Conservation (phyloP, 2,329 filamentous ascomycete species). For the Aureobasidium sp. region DNA sequence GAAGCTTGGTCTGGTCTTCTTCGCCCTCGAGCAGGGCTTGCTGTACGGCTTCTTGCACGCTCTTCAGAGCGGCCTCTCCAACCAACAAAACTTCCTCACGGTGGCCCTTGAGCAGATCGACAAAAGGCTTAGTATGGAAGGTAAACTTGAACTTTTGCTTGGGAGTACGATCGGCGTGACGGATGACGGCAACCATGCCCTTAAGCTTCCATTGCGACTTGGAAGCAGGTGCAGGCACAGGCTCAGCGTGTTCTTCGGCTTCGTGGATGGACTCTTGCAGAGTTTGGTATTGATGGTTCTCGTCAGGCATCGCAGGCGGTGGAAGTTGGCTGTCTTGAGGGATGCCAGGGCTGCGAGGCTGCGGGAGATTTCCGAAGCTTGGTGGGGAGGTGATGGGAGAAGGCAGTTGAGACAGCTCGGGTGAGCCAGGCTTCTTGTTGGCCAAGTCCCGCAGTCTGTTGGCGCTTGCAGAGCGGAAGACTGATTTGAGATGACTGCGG, state of each 20-base stretch:
- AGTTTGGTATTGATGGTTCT: conserved; percentile 16
- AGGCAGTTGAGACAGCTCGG: conserved; percentile 34
- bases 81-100: conserved; percentile 94
- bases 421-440: conserved; percentile 35
- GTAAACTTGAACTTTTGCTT: conserved; percentile 99
- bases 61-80: conserved; percentile 78
- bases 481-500: conserved; percentile 44
- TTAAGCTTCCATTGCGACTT: conserved; percentile 98
- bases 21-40: conserved; percentile 67
- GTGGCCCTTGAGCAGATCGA: conserved; percentile 87
- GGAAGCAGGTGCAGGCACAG: conserved; percentile 46
- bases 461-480: conserved; percentile 59
- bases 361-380: conserved; percentile 29
- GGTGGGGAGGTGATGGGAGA: conserved; percentile 39
- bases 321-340: conserved; percentile 21
- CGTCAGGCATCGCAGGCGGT: conserved; percentile 22
- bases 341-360: conserved; percentile 15
- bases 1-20: conserved; percentile 83
- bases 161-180: conserved; percentile 92
- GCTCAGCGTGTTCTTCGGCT: conserved; percentile 12
- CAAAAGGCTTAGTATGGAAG: conserved; percentile 93
- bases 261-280: conserved; percentile 11
- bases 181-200: conserved; percentile 91
- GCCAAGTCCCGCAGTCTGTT: conserved; percentile 44
- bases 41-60: conserved; percentile 82